These are phyloP conservation scores for Nothopassalora personata DNA, from an alignment of 2,329 filamentous ascomycete genomes.

Conservation along the genomic window DNA sequence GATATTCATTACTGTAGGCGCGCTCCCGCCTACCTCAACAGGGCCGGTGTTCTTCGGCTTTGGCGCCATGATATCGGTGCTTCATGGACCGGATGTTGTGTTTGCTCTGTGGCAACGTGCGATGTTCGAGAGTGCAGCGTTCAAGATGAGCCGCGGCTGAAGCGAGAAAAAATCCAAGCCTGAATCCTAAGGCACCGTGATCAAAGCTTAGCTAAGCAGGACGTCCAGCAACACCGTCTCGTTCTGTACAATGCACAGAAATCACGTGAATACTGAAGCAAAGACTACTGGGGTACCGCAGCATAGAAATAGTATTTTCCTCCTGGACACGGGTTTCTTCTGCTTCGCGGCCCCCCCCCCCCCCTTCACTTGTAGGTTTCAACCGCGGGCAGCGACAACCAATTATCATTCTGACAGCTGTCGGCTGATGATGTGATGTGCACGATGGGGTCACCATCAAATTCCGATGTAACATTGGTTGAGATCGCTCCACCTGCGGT, in stretches of 20 bases:
- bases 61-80: conserved; percentile 28
- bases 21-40: conserved; percentile 25
- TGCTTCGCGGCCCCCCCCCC: too few relatives aligned
- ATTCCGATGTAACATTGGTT: background rate
- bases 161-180: background rate
- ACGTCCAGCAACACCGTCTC: background rate
- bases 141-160: background rate
- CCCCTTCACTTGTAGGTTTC: too few relatives aligned
- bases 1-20: conserved; percentile 23
- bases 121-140: background rate
- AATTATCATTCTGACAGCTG: background rate
- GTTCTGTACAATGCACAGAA: background rate
- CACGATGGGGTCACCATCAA: background rate
- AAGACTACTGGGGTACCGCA: too few relatives aligned
- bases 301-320: too few relatives aligned
- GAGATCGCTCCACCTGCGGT: background rate
- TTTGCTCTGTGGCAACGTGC: background rate
- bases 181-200: background rate
- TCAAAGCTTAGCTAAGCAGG: background rate
- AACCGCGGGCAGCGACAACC: background rate
- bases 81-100: background rate
- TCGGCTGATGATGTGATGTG: background rate
- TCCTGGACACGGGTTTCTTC: too few relatives aligned
- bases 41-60: conserved; percentile 29
- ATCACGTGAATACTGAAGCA: too few relatives aligned